Evolutionary conservation across 805 yeast genomes (phyloP), one percentile per base, ranked within the genome.

Genomic region (Myxozyma melibiosi): DNA sequence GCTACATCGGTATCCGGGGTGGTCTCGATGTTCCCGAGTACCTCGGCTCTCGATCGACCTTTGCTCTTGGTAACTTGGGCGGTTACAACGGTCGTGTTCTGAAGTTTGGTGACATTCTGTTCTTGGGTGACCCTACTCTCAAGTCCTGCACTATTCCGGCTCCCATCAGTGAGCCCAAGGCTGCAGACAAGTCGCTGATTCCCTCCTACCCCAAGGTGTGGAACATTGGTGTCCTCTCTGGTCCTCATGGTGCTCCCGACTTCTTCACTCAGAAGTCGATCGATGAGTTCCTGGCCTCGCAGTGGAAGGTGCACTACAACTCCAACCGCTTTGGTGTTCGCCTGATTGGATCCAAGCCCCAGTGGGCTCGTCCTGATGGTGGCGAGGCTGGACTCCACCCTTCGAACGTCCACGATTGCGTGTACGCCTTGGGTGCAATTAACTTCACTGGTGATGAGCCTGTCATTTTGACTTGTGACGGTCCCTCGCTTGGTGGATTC

Each of bases 391-490:
- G 99, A 55, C 78, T 92, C 69, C 99, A 92, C 76, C 99, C 99
- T 48, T 90, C 97, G n/a, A 92, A 92, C 74, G 91, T 96, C 41
- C 98, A 92, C 71, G 99, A 92, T 76, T 94, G 92, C 69, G 98
- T 92, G 51, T 92, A 92, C 72, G 90, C 98, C 0, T 76, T 90
- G 51, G 98, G 99, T 67, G 98, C 99, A 28, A 86, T 92, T 72
- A 94, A 94, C 74, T 94, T 94, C 72, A 94, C 98, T 34, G 99
- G 99, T 74, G 98, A 94, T 74, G 98, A 92, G 73, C 98, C 98
- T 1, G 99, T 92, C 33, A 90, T 92, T 63, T 79, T 92, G 72
- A 90, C 98, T 2, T 89, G 97, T 70, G 99, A 92, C 74, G 98
- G 98, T 62, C 98, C 99, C 40, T 88, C 96, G 9, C 81, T 92